Evolutionary conservation across 2,329 filamentous ascomycete species (phyloP).

Genomic region (Phialocephala sp.): DNA sequence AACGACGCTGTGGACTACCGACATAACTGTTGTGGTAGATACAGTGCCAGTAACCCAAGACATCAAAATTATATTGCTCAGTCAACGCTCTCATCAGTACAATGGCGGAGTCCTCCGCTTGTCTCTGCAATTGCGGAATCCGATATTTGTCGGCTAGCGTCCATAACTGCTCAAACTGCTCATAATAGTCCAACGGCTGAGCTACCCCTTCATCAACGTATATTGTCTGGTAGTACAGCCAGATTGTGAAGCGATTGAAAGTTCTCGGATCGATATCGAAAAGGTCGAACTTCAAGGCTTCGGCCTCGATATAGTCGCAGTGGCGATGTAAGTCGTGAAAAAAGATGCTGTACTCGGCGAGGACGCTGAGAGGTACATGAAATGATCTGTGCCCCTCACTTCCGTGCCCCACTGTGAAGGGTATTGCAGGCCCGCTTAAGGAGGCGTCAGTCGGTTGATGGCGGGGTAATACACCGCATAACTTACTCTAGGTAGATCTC

Average conservation of each 20-base stretch:
- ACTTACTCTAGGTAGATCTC: conserved; percentile 20
- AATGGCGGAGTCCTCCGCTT: conserved; percentile 19
- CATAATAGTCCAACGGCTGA: conserved; percentile 24
- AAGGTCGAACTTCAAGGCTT: conserved; percentile 23
- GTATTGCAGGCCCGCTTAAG: conserved; percentile 18
- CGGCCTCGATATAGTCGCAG: conserved; percentile 21
- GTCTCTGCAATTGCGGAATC: conserved; percentile 20
- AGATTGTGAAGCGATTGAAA: conserved; percentile 26
- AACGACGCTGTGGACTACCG: conserved; percentile 25
- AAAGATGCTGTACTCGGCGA: conserved; percentile 24
- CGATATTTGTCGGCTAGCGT: conserved; percentile 26
- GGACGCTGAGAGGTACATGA: conserved; percentile 22
- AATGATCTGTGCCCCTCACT: conserved; percentile 19
- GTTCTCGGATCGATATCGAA: conserved; percentile 21
- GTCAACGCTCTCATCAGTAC: conserved; percentile 16
- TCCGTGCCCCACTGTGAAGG: conserved; percentile 19
- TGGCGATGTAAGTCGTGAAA: conserved; percentile 23
- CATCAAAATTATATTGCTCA: conserved; percentile 27
- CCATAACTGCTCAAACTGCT: conserved; percentile 23
- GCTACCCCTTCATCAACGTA: conserved; percentile 21
- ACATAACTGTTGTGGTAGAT: conserved; percentile 25
- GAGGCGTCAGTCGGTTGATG: conserved; percentile 15
- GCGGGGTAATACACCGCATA: conserved; percentile 9
- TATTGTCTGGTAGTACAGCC: conserved; percentile 26
- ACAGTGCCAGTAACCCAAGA: conserved; percentile 24